Evolutionary conservation across 2,329 filamentous ascomycete genomes (phyloP), one percentile per base, ranked within the genome.

Genomic region (Stagonosporopsis tanaceti): DNA sequence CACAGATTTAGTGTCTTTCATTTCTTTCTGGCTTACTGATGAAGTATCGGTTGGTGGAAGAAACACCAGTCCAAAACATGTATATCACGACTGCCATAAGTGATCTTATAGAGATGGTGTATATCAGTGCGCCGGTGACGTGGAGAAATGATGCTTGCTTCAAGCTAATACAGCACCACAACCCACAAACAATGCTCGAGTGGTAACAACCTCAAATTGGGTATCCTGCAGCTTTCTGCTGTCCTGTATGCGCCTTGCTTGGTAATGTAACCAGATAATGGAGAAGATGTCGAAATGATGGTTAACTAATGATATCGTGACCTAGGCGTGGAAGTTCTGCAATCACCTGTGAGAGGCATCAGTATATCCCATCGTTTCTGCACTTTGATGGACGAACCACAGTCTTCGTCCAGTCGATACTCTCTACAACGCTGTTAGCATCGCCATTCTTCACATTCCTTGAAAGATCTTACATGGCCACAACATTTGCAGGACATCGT

Each of bases 401-500:
- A 82, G 59, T 79, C 77, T 64, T 82, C 80, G 53, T 80, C 73
- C 28, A 82, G 64, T 64, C 80, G 73, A 57, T 81, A 81, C 69
- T 82, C 79, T 73, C 77, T 78, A 47, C 27, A 12, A 8, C 2
- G n/a, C 22, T 30, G 39, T 72, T 38, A 69, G 62, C 39, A 46
- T 46, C 12, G 15, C n/a, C 14, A 17, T 22, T 22, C 34, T 12
- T n/a, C 35, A 3, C 35, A 20, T 20, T 20, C 5, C 24, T 28
- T 42, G 2, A 24, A 3, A 9, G 8, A 17, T 48, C 75, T 66
- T 70, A 82, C 79, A 81, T 77, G 25, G 81, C 82, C 48, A 84
- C 82, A 28, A 86, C 79, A 60, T 84, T 84, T 15, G 82, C 79
- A 22, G 81, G 80, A 71, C 84, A 86, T 59, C 84, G 76, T 60